Base-by-base conservation (phyloP, 331 rosid species). In the Pyracantha coccinea region DNA sequence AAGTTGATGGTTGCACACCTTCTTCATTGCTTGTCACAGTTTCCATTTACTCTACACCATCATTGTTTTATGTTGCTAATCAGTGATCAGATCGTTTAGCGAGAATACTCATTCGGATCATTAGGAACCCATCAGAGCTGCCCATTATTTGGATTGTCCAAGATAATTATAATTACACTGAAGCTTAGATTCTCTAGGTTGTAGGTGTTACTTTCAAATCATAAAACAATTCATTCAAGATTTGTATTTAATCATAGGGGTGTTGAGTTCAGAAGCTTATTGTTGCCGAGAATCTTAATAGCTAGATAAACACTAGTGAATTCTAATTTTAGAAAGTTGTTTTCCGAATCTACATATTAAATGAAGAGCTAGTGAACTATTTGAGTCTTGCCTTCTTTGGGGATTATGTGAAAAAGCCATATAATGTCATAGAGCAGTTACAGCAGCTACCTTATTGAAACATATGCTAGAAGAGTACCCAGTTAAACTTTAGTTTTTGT, bases 1-100 rank as follows among this genome's bases (percentile, higher is more conserved):
- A 82, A 95, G 99, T 90, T 72, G 41, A 54, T 63, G 32, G 59
- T 75, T 60, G 23, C 3, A 24, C 69, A 44, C 47, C 41, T 69
- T n/a, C 32, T 69, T 17, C 3, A 32, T 65, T 65, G 28, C 60
- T 44, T 16, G 41, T 45, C 33, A 24, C 8, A 0, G 19, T 33
- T 75, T 4, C 58, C 55, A 14, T 8, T 71, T 71, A 20, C 52
- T 32, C 44, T 5, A 15, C 31, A 7, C 7, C 38, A 6, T 59
- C 5, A 1, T 31, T 8, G 7, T 17, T 25, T 60, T 12, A 0
- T 10, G 28, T 31, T 59, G 41, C 58, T 25, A 20, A 75, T 63
- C 16, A 0, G 29, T 63, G 20, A 63, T 4, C 15, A 19, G 44
- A 10, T n/a, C 14, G 6, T 21, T 33, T 65, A 7, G n/a, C 55